Evolutionary conservation across 306 rosid genomes (phyloP), one percentile per base, ranked within the genome.

Genomic region (Argentina anserina): DNA sequence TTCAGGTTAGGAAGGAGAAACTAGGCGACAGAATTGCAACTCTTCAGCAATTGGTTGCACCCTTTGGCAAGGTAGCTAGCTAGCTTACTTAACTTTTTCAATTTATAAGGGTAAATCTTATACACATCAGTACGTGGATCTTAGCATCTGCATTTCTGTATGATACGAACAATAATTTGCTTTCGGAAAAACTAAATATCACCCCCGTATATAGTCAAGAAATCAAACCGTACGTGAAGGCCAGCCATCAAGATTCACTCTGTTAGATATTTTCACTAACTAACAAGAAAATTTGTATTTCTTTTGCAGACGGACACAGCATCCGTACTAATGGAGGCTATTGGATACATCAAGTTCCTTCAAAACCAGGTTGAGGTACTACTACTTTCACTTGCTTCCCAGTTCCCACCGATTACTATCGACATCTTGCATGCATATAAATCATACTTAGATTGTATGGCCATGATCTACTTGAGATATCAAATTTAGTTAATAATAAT

Each of bases 31-130:
- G 97, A 79, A 82, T 92, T 76, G 90, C 97, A 45, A 86, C 96
- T 58, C 97, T 92, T 61, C 97, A 92, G 76, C 97, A 92, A 80
- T 74, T 92, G 85, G 97, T 92, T 21, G 93, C 97, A 62, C 97
- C 97, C 40, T 92, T 90, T 73, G 97, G 97, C 81, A 92, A 92
- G 93, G 97, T 92, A 74, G 17, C 34, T 33, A 28, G 28, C n/a
- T 39, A 29, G 18, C n/a, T 36, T 23, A 23, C 33, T 10, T 41
- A 20, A 3, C 37, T 28, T 71, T 18, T 28, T 56, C 23, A 36
- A 15, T 67, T 9, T 0, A 26, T 21, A 53, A 23, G 28, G 28
- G 6, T 52, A 21, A 52, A 52, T 20, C 25, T n/a, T 7, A 49
- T 9, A 9, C 1, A 3, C 14, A 52, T 21, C 29, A 21, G 31